Evolutionary conservation across 225 moss, liverwort and hornwort genomes (phyloP), one percentile per base, ranked within the genome.

Genomic region (Thuidium tamariscinum): DNA sequence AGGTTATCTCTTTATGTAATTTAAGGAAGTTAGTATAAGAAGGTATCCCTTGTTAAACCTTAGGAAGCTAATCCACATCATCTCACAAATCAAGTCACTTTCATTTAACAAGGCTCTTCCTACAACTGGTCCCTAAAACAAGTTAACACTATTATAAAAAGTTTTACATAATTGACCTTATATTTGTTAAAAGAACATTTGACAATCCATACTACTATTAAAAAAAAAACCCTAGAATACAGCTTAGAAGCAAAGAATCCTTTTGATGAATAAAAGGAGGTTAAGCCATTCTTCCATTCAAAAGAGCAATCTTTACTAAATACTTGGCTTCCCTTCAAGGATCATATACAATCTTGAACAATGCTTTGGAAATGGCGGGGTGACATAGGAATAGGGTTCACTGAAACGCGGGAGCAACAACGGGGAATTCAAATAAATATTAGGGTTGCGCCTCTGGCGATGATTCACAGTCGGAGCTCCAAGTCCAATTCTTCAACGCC

Each of bases 391-490:
- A 52, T 16, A 17, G 20, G 22, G 22, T 56, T 7, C n/a, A 20
- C 21, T 22, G 20, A 22, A 49, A 16, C 39, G 52, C 39, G 37
- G 80, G 61, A 32, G 15, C 42, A 61, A 27, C 79, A 13, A 49
- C 21, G 10, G 36, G 39, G 14, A 32, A 54, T 32, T 66, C 85
- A 41, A 65, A 73, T 13, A 7, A 11, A 18, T 42, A 22, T 62
- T 61, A 77, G 82, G 75, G 75, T 60, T 64, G 26, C 26, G 34
- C 16, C 17, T 4, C n/a, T 69, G 14, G 60, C 42, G 4, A 11
- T 2, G 82, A 19, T 71, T 87, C 88, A 90, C 34, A 90, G 90
- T 0, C 88, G 88, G n/a, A 90, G 90, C 86, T 90, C 88, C 11
- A 90, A 81, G 34, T 90, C 90, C 54, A 90, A 37, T 26, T 9